Percentiles rank a stretch among this genome's conserved stretches.
These are phyloP conservation scores for Didymella glomerata DNA, from an alignment of 2,329 filamentous ascomycete genomes.

Conservation along the genomic window DNA sequence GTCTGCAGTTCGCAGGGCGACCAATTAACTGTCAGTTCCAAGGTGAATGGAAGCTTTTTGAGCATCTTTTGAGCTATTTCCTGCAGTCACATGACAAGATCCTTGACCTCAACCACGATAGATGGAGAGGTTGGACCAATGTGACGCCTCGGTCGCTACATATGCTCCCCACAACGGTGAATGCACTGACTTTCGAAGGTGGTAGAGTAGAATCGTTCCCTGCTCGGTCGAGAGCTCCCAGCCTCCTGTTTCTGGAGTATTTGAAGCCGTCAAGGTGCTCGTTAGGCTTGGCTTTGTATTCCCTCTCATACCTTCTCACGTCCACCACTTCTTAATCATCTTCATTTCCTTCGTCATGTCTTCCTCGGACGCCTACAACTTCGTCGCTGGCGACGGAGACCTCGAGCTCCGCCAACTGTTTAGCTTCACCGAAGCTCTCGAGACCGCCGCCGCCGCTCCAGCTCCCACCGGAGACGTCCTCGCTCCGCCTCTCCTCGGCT, in stretches of 20 bases:
- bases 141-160: neutral
- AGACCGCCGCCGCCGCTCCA: neutral
- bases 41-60: constrained; percentile 6
- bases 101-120: neutral
- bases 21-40: neutral
- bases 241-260: constrained; percentile 2
- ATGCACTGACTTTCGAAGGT: constrained; percentile 1
- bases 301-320: neutral
- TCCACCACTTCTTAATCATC: neutral
- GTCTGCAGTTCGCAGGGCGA: neutral
- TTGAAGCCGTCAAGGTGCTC: neutral
- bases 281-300: neutral
- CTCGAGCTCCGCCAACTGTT: neutral
- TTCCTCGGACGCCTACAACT: neutral
- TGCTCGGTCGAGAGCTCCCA: constrained; percentile 11
- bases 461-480: neutral
- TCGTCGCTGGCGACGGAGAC: constrained; percentile 5
- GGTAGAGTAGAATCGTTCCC: neutral
- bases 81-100: neutral
- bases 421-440: neutral
- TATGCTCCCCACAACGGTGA: neutral
- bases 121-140: constrained; percentile 14
- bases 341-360: constrained; percentile 1
- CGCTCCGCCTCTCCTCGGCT: neutral
- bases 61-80: neutral